Evolutionary conservation across 129 eudicot species (phyloP).

Genomic region (Pittosporum tobira): DNA sequence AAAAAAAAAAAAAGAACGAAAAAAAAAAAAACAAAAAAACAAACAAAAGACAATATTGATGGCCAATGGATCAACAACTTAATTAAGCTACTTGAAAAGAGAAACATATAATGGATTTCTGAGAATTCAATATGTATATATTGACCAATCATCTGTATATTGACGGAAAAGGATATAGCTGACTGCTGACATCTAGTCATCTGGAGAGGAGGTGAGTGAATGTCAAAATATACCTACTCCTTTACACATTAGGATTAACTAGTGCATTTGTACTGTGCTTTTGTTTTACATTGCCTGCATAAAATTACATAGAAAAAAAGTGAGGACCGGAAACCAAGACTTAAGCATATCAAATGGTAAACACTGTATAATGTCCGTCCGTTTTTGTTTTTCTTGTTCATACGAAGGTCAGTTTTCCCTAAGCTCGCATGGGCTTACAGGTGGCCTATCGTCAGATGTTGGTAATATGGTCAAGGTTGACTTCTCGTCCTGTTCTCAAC

Average conservation of each 20-base stretch:
- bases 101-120: conserved; percentile 2
- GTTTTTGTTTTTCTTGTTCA: not conserved
- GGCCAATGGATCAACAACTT: conserved; percentile 2
- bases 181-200: conserved; percentile 9
- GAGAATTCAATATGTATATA: not conserved
- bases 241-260: conserved; percentile 22
- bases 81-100: conserved; percentile 1
- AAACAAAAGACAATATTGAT: not conserved
- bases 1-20: no score
- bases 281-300: conserved; percentile 49
- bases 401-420: not conserved
- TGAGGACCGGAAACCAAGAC: conserved; percentile 7
- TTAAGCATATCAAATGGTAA: not conserved
- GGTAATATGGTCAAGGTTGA: not conserved
- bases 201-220: conserved; percentile 2
- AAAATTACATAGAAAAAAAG: conserved; percentile 13
- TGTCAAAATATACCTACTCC: conserved; percentile 9
- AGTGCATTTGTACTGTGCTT: conserved; percentile 42
- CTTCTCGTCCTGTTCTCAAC: not conserved
- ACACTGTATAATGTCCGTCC: not conserved
- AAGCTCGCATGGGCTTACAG: not conserved
- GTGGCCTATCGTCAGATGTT: not conserved
- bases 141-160: conserved; percentile 10
- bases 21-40: no score
- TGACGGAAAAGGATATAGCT: conserved; percentile 4